phyloP scores from a whole-genome alignment of 805 yeast species.

The Komagataella mondaviorum region DNA sequence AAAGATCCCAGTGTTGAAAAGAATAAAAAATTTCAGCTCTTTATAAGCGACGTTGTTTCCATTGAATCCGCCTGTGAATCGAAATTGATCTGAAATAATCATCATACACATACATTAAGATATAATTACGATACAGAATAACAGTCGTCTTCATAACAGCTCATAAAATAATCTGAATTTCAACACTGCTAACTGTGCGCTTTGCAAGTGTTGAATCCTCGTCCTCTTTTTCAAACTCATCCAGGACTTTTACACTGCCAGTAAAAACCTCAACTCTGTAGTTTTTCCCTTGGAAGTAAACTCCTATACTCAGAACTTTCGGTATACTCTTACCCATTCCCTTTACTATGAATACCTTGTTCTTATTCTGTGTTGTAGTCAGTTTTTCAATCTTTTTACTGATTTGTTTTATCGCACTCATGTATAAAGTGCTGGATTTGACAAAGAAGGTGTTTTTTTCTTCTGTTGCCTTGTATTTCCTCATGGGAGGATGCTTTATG shows the following conservation, averaged over 20 bases:
- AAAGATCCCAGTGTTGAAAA: not conserved
- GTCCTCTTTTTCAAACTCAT: constrained; percentile 35
- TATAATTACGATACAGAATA: not conserved
- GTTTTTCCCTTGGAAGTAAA: constrained; percentile 40
- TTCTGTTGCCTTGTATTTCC: constrained; percentile 26
- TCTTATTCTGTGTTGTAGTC: constrained; percentile 9
- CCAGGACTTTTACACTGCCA: constrained; percentile 53
- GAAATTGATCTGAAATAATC: not conserved
- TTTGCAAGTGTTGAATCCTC: constrained; percentile 22
- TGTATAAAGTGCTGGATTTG: constrained; percentile 55
- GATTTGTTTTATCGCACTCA: constrained; percentile 59
- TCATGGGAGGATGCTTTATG: constrained; percentile 43
- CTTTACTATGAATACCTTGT: constrained; percentile 37
- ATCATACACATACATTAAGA: not conserved
- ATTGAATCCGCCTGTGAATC: not conserved
- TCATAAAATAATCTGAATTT: constrained; percentile 18
- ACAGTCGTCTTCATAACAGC: not conserved
- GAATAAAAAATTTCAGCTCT: not conserved
- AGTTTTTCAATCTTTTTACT: constrained; percentile 35
- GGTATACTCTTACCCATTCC: constrained; percentile 73
- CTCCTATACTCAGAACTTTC: constrained; percentile 47
- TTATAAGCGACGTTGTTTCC: not conserved
- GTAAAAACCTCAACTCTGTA: constrained; percentile 49
- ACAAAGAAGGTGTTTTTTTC: constrained; percentile 38
- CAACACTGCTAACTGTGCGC: constrained; percentile 34